These are phyloP conservation scores for Rubroboletus pulcherrimus DNA, from an alignment of 768 basidiomycete genomes.

Conservation along the genomic window DNA sequence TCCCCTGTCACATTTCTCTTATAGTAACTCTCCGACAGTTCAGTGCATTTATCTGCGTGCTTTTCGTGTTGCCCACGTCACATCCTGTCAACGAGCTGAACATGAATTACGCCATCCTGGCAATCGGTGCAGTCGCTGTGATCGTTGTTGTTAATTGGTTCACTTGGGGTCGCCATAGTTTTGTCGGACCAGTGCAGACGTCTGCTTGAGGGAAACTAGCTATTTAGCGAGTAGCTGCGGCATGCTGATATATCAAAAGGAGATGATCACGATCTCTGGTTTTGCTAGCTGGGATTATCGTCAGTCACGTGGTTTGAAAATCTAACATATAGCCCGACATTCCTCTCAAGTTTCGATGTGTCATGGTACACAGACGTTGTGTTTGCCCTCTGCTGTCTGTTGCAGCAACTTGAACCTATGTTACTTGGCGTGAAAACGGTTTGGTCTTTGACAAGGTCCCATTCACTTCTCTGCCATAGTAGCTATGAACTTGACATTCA, in stretches of 20 bases:
- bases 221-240: neutral
- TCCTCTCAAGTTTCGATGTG: no score
- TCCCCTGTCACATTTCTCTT: neutral
- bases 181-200: slow-evolving; percentile 45
- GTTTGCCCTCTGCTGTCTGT: no score
- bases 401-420: no score
- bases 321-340: neutral
- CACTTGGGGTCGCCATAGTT: slow-evolving; percentile 44
- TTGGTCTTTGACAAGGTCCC: no score
- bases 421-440: no score
- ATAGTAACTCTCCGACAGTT: slow-evolving; percentile 35
- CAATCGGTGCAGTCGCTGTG: slow-evolving; percentile 44
- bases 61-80: slow-evolving; percentile 55
- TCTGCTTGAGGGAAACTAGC: neutral
- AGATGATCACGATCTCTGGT: neutral
- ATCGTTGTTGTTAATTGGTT: slow-evolving; percentile 46
- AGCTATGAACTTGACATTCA: no score
- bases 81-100: slow-evolving; percentile 45
- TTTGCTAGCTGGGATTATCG: neutral
- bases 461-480: no score
- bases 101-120: slow-evolving; percentile 59
- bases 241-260: neutral
- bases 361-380: no score
- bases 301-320: slow-evolving; percentile 15
- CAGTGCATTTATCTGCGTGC: slow-evolving; percentile 47